phyloP scores from a whole-genome alignment of 1,284 basidiomycete species.

The Ceratorhiza oryzae-sativae region DNA sequence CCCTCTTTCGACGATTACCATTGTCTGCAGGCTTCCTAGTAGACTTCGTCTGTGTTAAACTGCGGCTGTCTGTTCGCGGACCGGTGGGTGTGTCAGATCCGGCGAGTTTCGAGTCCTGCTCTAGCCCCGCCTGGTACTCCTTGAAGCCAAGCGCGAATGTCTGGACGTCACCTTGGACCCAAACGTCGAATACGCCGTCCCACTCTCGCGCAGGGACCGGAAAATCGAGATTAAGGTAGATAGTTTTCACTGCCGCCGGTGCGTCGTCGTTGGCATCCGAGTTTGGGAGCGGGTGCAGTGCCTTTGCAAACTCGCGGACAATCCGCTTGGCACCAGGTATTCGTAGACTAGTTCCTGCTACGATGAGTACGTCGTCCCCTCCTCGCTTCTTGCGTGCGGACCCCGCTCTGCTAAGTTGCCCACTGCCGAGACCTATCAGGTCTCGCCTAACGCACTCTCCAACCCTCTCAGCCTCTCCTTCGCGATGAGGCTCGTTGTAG shows the following conservation, averaged over 20 bases:
- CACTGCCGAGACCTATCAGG: slow-evolving; percentile 62
- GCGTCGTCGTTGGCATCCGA: slow-evolving; percentile 44
- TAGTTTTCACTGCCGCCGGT: slow-evolving; percentile 56
- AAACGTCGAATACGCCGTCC: slow-evolving; percentile 91
- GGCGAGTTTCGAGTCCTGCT: neutral
- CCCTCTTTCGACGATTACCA: slow-evolving; percentile 4
- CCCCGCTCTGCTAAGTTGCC: slow-evolving; percentile 37
- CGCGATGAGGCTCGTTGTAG: slow-evolving; percentile 88
- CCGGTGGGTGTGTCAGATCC: neutral
- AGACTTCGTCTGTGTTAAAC: neutral
- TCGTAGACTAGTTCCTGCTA: slow-evolving; percentile 88
- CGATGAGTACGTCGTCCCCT: slow-evolving; percentile 80
- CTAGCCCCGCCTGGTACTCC: slow-evolving; percentile 45
- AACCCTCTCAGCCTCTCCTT: slow-evolving; percentile 76
- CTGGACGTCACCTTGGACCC: slow-evolving; percentile 91
- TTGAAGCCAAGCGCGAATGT: slow-evolving; percentile 68
- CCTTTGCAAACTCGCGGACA: slow-evolving; percentile 68
- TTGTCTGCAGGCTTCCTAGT: neutral
- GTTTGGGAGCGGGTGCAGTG: no score
- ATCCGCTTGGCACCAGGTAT: slow-evolving; percentile 94
- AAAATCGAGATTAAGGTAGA: slow-evolving; percentile 91
- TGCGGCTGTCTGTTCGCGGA: neutral
- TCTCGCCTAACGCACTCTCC: slow-evolving; percentile 77
- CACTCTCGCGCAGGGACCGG: slow-evolving; percentile 86
- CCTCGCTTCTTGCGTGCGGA: slow-evolving; percentile 44